phyloP scores from a whole-genome alignment of 306 rosid species.

The Cercis canadensis region DNA sequence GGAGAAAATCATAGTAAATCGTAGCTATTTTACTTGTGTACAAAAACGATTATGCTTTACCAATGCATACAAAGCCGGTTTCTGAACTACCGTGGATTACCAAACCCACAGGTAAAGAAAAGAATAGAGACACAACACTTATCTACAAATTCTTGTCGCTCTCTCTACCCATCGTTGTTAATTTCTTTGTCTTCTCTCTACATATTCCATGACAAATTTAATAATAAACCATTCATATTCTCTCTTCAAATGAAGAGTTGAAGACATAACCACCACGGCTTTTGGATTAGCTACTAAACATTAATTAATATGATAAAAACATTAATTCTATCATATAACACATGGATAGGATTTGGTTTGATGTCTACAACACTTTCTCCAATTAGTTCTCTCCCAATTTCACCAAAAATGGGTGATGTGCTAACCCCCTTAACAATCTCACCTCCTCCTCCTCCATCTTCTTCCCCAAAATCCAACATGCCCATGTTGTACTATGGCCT shows the following conservation, averaged over 20 bases:
- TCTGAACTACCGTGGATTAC: not conserved
- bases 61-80: not conserved
- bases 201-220: conserved; percentile 10
- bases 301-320: conserved; percentile 3
- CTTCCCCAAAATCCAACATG: conserved; percentile 41
- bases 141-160: conserved; percentile 37
- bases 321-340: not conserved
- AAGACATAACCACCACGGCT: conserved; percentile 56
- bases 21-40: not conserved
- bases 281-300: conserved; percentile 47
- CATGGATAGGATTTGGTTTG: conserved; percentile 20
- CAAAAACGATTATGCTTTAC: conserved; percentile 35
- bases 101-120: conserved; percentile 30
- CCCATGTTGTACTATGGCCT: conserved; percentile 79
- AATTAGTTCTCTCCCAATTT: not conserved
- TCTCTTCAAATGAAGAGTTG: conserved; percentile 6
- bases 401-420: conserved; percentile 44
- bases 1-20: no score
- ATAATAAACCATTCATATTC: not conserved
- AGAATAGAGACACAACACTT: conserved; percentile 35
- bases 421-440: conserved; percentile 30
- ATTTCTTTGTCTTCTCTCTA: conserved; percentile 43
- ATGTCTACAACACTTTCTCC: conserved; percentile 18
- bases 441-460: conserved; percentile 37
- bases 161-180: conserved; percentile 31